These are phyloP conservation scores for Oemleria cerasiformis DNA, from an alignment of 306 rosid species.

Conservation along the genomic window DNA sequence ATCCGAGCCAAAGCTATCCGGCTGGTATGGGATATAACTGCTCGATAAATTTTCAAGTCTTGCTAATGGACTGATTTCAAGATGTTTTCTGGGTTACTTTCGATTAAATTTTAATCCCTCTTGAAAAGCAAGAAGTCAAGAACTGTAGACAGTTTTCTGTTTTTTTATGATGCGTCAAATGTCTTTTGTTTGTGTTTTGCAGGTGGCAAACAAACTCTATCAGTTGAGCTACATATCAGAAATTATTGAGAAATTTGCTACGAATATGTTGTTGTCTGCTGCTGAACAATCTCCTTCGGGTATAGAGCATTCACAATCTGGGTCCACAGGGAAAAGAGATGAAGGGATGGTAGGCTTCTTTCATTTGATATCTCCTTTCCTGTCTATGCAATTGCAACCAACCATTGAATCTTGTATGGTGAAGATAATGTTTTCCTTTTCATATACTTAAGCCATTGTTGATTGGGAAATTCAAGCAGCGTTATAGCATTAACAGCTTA, in stretches of 20 bases:
- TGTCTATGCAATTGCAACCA: background rate
- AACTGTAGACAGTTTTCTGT: slow-evolving; percentile 9
- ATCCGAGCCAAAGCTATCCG: slow-evolving; percentile 95
- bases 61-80: background rate
- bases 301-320: slow-evolving; percentile 48
- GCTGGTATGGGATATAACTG: slow-evolving; percentile 56
- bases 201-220: slow-evolving; percentile 98
- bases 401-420: slow-evolving; percentile 1
- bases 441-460: background rate
- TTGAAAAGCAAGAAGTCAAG: slow-evolving; percentile 13
- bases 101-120: slow-evolving; percentile 4
- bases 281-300: slow-evolving; percentile 48
- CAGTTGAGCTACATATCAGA: slow-evolving; percentile 76
- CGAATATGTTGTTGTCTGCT: slow-evolving; percentile 68
- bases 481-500: background rate
- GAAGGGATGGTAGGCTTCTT: slow-evolving; percentile 45
- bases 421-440: background rate
- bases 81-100: slow-evolving; percentile 16
- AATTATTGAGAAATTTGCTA: slow-evolving; percentile 74
- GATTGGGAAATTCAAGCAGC: background rate
- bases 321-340: slow-evolving; percentile 43
- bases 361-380: background rate
- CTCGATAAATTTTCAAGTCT: background rate
- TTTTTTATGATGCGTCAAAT: background rate
- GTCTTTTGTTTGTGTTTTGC: slow-evolving; percentile 22